Evolutionary conservation across 768 basidiomycete species (phyloP).

Genomic region (Coprinopsis sp.): DNA sequence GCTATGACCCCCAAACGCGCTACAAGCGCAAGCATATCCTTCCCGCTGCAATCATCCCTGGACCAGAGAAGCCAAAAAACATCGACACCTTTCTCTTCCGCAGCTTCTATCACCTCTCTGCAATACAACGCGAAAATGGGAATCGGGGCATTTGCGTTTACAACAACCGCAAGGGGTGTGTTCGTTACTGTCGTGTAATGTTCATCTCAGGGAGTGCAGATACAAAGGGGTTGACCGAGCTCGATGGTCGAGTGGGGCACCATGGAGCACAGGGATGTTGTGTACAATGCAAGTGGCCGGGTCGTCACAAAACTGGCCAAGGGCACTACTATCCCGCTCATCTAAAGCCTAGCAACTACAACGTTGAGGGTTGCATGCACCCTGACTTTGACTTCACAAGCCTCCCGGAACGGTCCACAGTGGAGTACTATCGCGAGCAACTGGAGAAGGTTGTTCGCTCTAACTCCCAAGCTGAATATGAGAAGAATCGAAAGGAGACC

Average conservation of each 20-base stretch:
- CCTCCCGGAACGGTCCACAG: background rate
- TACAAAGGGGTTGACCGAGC: slow-evolving; percentile 9
- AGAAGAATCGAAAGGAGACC: slow-evolving; percentile 22
- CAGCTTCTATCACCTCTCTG: slow-evolving; percentile 15
- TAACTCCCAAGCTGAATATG: slow-evolving; percentile 15
- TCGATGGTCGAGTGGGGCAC: slow-evolving; percentile 13
- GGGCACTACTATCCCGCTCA: slow-evolving; percentile 30
- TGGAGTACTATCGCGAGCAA: background rate
- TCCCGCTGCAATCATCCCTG: slow-evolving; percentile 24
- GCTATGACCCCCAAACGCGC: slow-evolving; percentile 19
- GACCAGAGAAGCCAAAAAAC: slow-evolving; percentile 25
- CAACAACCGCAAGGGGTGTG: slow-evolving; percentile 3
- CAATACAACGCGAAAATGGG: slow-evolving; percentile 10
- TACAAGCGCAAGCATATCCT: slow-evolving; percentile 23
- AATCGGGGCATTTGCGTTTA: slow-evolving; percentile 4
- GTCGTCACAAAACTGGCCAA: background rate
- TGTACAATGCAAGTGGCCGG: slow-evolving; percentile 5
- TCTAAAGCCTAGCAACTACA: slow-evolving; percentile 20
- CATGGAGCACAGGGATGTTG: slow-evolving; percentile 13
- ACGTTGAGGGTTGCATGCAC: slow-evolving; percentile 22
- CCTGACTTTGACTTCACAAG: slow-evolving; percentile 9
- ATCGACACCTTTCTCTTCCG: slow-evolving; percentile 21
- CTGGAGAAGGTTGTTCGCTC: slow-evolving; percentile 1
- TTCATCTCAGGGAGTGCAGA: slow-evolving; percentile 9
- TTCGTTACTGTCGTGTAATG: slow-evolving; percentile 5